Evolutionary conservation across 2,329 filamentous ascomycete genomes (phyloP), one percentile per base, ranked within the genome.

Genomic region (Didymella keratinophila): DNA sequence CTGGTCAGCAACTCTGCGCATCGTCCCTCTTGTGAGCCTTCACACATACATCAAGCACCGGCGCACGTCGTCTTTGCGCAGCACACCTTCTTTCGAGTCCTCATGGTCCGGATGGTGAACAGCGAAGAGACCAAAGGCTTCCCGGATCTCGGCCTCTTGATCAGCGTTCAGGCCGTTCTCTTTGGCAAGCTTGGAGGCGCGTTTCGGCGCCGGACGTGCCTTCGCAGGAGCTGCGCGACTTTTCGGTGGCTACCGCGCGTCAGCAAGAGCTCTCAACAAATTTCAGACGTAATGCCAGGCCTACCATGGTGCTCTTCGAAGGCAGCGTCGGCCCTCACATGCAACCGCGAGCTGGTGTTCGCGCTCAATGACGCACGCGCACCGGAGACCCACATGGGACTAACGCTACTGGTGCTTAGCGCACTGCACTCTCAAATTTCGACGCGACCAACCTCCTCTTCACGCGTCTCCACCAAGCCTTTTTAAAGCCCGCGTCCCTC

Each of bases 111-210:
- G 72, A 45, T 78, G 74, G 12, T 71, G 65, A 9, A 77, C 64
- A 47, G 77, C 81, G 76, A 98, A 99, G 8, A 98, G 84, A 21
- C 86, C 83, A 77, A 95, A 98, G 14, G 93, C 93, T 77, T 97
- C 93, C 70, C 87, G 88, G 73, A 99, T 97, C 79, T 97, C 93
- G 67, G 86, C 84, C 79, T 98, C 94, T 78, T 97, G 90, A 64
- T 89, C 87, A 39, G 88, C 89, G 14, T 87, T 89, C 72, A 98
- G 87, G 76, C 93, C 89, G 83, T 97, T 88, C 73, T 97, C 92
- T 79, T 93, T 94, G 28, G 94, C 94, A 69, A 97, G 91, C 77
- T 93, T 96, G 58, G 93, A 96, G 71, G 87, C 87, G 62, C 90
- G 89, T 56, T 72, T 71, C 1, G 64, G 49, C 21, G 64, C 61